Evolutionary conservation across 2,329 filamentous ascomycete genomes (phyloP).

Genomic region (Penicillium sp.): DNA sequence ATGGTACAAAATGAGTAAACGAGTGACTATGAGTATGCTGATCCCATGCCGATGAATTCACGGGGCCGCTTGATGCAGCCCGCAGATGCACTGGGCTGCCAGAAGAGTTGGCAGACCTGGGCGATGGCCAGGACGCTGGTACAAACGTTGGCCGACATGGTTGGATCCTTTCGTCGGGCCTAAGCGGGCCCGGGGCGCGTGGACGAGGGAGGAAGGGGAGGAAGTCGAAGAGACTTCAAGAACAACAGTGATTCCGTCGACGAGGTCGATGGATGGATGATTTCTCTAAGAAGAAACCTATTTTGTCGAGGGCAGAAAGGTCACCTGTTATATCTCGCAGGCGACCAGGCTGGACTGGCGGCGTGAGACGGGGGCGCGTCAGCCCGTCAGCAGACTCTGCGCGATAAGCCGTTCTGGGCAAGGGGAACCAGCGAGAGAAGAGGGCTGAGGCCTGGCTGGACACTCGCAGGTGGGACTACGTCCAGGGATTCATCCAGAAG

Average conservation of each 20-base stretch:
- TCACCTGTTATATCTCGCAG: too few species aligned
- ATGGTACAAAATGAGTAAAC: slow-evolving; percentile 4
- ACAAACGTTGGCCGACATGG: slow-evolving; percentile 20
- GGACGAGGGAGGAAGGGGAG: background rate
- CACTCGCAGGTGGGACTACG: too few species aligned
- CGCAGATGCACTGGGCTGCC: slow-evolving; percentile 12
- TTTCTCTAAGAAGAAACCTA: too few species aligned
- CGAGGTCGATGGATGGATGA: slow-evolving; percentile 3
- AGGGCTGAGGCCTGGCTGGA: too few species aligned
- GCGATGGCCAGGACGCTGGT: slow-evolving; percentile 13
- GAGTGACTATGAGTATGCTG: slow-evolving; percentile 7
- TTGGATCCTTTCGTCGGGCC: slow-evolving; percentile 22
- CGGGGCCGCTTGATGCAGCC: slow-evolving; percentile 14
- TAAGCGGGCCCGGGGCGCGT: slow-evolving; percentile 22
- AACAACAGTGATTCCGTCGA: slow-evolving; percentile 10
- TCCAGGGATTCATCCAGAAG: too few species aligned
- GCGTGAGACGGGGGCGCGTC: too few species aligned
- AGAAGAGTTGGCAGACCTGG: slow-evolving; percentile 12
- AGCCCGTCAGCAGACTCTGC: too few species aligned
- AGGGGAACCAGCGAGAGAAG: too few species aligned
- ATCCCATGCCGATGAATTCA: slow-evolving; percentile 11
- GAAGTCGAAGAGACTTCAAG: slow-evolving; percentile 3
- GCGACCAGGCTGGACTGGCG: too few species aligned
- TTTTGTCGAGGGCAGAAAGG: too few species aligned
- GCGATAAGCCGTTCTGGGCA: too few species aligned